Evolutionary conservation across 257 asterid species (phyloP), one percentile per base, ranked within the genome.

Genomic region (Ehretia macrophylla): DNA sequence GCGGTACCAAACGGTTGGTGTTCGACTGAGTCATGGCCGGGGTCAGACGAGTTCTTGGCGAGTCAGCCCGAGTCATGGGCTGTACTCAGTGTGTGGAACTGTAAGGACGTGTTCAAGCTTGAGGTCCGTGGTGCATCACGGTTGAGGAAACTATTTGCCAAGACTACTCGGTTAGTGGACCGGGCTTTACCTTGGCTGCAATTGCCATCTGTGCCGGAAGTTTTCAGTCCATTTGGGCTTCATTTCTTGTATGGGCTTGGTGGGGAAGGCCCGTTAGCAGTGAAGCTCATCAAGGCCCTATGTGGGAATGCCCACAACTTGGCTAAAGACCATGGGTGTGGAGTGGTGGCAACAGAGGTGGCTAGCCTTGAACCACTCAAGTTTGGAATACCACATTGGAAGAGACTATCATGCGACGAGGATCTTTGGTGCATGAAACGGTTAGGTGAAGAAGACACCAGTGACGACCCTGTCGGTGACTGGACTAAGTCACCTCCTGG

Each of bases 291-390:
- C 1, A 75, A 50, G 67, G 77, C 81, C 14, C 63, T 87, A 0
- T 90, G 96, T 51, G 76, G 72, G 10, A 27, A 44, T 63, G 95
- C 96, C n/a, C 96, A 86, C 17, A 86, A 90, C 55, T 0, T 90
- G 62, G 97, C 90, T 0, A 77, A 76, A 62, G 85, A 81, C 0
- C 52, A 69, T 8, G 86, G 83, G 17, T 85, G 95, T 6, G 90
- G 83, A 2, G 97, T 90, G 72, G 96, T 90, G 80, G 97, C 89
- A 5, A 85, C 97, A 11, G 97, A 90, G 80, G 96, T 90, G 48
- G 90, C 89, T 0, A 48, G 63, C 0, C 10, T 56, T 8, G 96
- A 87, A 16, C 96, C 93, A 79, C 87, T 90, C 62, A 76, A 59
- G 73, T 39, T 61, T 20, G 95, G 87, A 9, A 80, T 87, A 3